Base-by-base conservation (phyloP, 2,329 filamentous ascomycete species). In the Cercospora sp. region DNA sequence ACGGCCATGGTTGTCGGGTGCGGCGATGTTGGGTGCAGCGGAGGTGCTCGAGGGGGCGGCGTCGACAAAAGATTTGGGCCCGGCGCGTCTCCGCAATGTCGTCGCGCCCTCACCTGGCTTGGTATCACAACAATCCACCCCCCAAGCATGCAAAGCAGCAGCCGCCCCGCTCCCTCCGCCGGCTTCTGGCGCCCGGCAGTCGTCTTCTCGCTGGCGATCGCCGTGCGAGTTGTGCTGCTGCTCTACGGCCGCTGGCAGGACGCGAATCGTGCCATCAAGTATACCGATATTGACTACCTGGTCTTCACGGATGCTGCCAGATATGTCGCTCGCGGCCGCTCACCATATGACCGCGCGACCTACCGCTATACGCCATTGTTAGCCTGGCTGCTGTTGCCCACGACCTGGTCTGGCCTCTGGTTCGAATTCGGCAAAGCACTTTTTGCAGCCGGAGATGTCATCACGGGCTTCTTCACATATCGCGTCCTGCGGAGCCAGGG, bases 221-320 rank as follows among this genome's bases (percentile, higher is more conserved):
- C 89, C 59, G 86, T 99, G 26, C 92, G 95, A 69, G 77, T 87
- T 5, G 79, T 83, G 33, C 89, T 99, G 70, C 87, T 98, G 60
- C 78, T 96, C 75, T 98, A 98, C 79, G 94, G 95, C 67, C 87
- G 93, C 69, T 94, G 92, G 84, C 95, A 99, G 82, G 95, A 99
- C 81, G 90, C 92, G 68, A 86, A 94, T 81, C 96, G 93, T 7
- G 90, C 94, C 13, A 83, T 99, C 77, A 98, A 98, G 82, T 99
- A 98, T 83, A 99, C 95, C 62, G 95, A 99, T 81, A 97, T 99
- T 75, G 95, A 99, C 84, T 99, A 99, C 81, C 89, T 93, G 72
- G 95, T 99, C 79, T 99, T 99, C 84, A 98, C 95, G 60, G 94
- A 98, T 79, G 95, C 95, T 28, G 88, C 95, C 2, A 91, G 91